Percentiles rank a stretch among this genome's conserved stretches.
Evolutionary conservation across 192 early-diverging fungal genomes (phyloP).

Genomic region (Linnemannia zychae): DNA sequence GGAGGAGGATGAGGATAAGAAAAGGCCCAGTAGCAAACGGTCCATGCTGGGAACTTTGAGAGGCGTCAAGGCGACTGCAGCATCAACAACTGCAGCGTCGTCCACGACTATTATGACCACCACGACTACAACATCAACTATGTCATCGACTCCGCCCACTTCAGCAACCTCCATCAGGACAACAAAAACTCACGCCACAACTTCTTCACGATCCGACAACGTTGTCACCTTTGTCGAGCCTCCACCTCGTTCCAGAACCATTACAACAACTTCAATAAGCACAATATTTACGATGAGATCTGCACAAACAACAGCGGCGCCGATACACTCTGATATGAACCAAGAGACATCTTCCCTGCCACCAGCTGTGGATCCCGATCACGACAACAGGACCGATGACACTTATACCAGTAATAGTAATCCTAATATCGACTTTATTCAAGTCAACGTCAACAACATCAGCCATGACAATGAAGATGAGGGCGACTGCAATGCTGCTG

Average conservation of each 20-base stretch:
- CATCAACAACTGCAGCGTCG: background rate
- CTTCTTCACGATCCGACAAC: background rate
- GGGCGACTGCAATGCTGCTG: background rate
- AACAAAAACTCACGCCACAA: background rate
- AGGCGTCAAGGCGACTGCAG: background rate
- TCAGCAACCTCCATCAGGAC: background rate
- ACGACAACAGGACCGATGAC: slow-evolving; percentile 6
- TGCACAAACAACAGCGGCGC: background rate
- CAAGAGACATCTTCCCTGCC: background rate
- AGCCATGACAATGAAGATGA: background rate
- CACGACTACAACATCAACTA: background rate
- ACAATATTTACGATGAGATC: background rate
- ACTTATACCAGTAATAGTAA: background rate
- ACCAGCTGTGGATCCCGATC: background rate
- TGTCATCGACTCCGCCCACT: background rate
- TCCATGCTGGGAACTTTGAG: background rate
- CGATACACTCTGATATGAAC: background rate
- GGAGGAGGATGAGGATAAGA: background rate
- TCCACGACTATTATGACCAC: background rate
- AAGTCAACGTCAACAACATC: slow-evolving; percentile 6
- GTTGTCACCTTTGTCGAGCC: background rate
- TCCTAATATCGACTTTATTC: background rate
- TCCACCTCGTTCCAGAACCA: background rate
- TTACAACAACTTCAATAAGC: background rate
- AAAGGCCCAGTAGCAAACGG: background rate